phyloP scores from a whole-genome alignment of 2,329 filamentous ascomycete genomes.

The Hirsutella thompsonii region DNA sequence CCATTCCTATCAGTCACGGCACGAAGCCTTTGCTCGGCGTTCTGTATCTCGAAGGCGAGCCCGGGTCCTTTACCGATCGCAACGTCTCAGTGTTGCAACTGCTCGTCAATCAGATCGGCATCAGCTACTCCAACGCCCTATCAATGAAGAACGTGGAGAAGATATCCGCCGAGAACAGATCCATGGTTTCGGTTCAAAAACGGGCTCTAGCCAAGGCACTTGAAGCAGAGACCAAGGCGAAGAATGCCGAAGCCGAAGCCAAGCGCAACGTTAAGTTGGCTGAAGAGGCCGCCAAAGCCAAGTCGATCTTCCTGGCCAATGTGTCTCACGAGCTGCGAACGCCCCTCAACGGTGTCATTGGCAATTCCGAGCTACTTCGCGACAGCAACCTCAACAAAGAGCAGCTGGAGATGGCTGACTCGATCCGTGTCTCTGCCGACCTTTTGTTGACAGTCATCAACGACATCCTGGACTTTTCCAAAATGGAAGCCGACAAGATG shows the following conservation, averaged over 20 bases:
- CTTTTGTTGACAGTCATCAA: slow-evolving; percentile 87
- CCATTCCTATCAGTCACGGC: slow-evolving; percentile 67
- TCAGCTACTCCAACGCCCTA: slow-evolving; percentile 56
- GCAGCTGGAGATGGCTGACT: slow-evolving; percentile 76
- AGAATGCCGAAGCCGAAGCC: slow-evolving; percentile 62
- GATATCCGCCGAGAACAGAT: slow-evolving; percentile 64
- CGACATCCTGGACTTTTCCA: slow-evolving; percentile 90
- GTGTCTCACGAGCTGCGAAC: slow-evolving; percentile 74
- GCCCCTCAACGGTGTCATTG: slow-evolving; percentile 78
- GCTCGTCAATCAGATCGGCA: slow-evolving; percentile 66
- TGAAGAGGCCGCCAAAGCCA: slow-evolving; percentile 72
- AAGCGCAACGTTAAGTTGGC: slow-evolving; percentile 70
- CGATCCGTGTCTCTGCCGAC: slow-evolving; percentile 75
- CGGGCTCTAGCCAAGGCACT: slow-evolving; percentile 58
- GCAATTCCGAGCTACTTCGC: slow-evolving; percentile 71
- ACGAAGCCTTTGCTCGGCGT: slow-evolving; percentile 58
- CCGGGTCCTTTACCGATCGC: slow-evolving; percentile 65
- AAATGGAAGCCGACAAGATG: slow-evolving; percentile 81
- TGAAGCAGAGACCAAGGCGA: slow-evolving; percentile 63
- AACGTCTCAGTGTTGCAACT: slow-evolving; percentile 55
- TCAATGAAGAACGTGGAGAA: slow-evolving; percentile 61
- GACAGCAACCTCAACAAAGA: slow-evolving; percentile 65
- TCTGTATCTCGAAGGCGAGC: slow-evolving; percentile 62
- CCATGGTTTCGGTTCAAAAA: slow-evolving; percentile 68
- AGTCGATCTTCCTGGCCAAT: slow-evolving; percentile 68